Evolutionary conservation across 169 alveolate genomes (phyloP), one percentile per base, ranked within the genome.

Genomic region (Babesia bigemina): DNA sequence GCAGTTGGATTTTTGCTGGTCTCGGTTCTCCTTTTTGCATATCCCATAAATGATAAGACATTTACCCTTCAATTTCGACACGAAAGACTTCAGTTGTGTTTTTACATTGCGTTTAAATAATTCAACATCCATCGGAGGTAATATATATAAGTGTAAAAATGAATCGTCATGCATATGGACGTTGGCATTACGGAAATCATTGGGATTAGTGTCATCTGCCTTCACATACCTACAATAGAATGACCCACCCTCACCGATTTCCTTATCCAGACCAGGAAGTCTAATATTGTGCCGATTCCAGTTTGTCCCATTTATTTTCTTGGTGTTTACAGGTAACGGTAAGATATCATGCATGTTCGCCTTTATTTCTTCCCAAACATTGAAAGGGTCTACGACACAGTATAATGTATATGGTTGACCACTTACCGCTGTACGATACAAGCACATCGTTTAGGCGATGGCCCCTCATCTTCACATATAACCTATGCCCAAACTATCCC

Each of bases 71-170:
- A 9, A 33, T 0, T 29, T 29, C 45, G 63, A 28, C 39, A 71
- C 2, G 11, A 58, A 71, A 9, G 56, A 17, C 60, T 71, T 71
- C 0, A 71, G 49, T 13, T 8, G 45, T 21, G 39, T 49, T 16
- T 33, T 56, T 8, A 26, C 63, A 16, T 67, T 16, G 10, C 22
- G 47, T 61, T 71, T 71, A 39, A 60, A 71, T 2, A 58, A 42
- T 19, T 56, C 70, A 26, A 11, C 22, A 21, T 71, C 73, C 81
- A 71, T 71, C n/a, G 81, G 81, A 17, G 81, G 81, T 21, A 71
- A 42, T 17, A 71, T 33, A 26, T 71, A 71, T 11, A 71, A 2
- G 63, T 71, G 61, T n/a, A 71, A 16, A 47, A 29, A 56, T 1
- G 81, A 61, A 4, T 29, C 44, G 16, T 56, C 71, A 0, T 21